Conservation (phyloP, 352 stramenopile genomes). For the Chrysophaeum taylorii region DNA sequence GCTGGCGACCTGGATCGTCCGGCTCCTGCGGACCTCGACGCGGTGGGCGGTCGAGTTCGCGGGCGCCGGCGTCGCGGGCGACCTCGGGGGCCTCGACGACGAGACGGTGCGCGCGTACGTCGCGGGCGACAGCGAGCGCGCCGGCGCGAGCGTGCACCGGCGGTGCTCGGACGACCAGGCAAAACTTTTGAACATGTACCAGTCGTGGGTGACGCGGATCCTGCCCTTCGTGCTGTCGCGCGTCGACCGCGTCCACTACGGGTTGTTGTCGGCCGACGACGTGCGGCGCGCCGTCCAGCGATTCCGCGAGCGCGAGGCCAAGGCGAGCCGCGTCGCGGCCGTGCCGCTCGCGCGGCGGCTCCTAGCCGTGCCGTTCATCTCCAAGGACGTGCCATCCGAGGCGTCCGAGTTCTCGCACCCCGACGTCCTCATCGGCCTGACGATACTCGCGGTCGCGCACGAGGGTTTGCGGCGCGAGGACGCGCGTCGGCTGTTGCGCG, state of each 20-base stretch:
- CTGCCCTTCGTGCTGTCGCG: slow-evolving; percentile 95
- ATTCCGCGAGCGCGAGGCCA: not conserved
- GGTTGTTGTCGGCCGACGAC: slow-evolving; percentile 52
- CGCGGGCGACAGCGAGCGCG: not conserved
- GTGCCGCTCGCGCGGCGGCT: slow-evolving; percentile 36
- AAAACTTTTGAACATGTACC: slow-evolving; percentile 86
- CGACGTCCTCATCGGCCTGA: slow-evolving; percentile 23
- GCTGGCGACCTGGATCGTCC: slow-evolving; percentile 73
- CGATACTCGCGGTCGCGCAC: slow-evolving; percentile 20
- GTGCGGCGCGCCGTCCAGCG: slow-evolving; percentile 11
- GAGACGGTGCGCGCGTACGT: not conserved
- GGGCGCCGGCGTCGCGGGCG: not conserved
- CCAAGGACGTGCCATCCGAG: slow-evolving; percentile 17
- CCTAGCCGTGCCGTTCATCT: slow-evolving; percentile 26
- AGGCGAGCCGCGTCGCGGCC: slow-evolving; percentile 21
- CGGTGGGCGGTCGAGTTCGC: slow-evolving; percentile 56
- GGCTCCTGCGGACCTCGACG: slow-evolving; percentile 83
- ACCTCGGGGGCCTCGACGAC: not conserved
- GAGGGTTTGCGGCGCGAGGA: slow-evolving; percentile 18
- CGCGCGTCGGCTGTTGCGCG: slow-evolving; percentile 16
- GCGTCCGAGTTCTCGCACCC: slow-evolving; percentile 27
- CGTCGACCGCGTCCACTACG: slow-evolving; percentile 96
- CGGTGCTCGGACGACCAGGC: not conserved
- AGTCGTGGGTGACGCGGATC: slow-evolving; percentile 92
- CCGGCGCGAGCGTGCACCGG: not conserved